phyloP scores from a whole-genome alignment of 1,284 basidiomycete species.

The Tetrapyrgos nigripes region DNA sequence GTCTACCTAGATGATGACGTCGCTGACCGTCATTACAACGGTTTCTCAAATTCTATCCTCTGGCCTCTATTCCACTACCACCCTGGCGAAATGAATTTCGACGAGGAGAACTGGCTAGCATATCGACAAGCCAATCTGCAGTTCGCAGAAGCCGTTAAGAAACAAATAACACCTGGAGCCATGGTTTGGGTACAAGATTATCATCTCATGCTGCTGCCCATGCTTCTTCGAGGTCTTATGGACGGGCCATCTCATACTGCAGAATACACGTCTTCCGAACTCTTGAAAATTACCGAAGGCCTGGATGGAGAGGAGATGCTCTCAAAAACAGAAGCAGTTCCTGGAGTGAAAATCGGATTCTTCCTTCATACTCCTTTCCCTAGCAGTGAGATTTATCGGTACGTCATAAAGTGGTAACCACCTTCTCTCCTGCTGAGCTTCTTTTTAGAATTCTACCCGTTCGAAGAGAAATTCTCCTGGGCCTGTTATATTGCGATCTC shows the following conservation, averaged over 20 bases:
- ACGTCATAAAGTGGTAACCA: slow-evolving; percentile 30
- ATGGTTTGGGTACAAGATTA: slow-evolving; percentile 99
- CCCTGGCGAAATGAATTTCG: slow-evolving; percentile 99
- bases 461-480: slow-evolving; percentile 94
- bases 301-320: slow-evolving; percentile 64
- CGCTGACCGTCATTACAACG: slow-evolving; percentile 98
- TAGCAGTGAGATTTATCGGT: slow-evolving; percentile 97
- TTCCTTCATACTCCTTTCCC: slow-evolving; percentile 99
- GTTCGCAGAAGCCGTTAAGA: slow-evolving; percentile 90
- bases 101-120: slow-evolving; percentile 97
- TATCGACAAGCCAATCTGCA: slow-evolving; percentile 97
- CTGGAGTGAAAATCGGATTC: slow-evolving; percentile 92
- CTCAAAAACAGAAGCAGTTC: slow-evolving; percentile 45
- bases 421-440: slow-evolving; percentile 10
- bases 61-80: slow-evolving; percentile 99
- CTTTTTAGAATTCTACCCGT: slow-evolving; percentile 88
- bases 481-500: slow-evolving; percentile 94
- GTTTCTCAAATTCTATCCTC: slow-evolving; percentile 98
- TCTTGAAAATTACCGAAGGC: slow-evolving; percentile 80
- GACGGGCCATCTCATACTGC: slow-evolving; percentile 71
- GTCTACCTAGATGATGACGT: slow-evolving; percentile 98
- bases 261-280: slow-evolving; percentile 69
- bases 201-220: slow-evolving; percentile 96
- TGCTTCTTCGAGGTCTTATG: slow-evolving; percentile 90
- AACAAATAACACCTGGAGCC: slow-evolving; percentile 81